phyloP scores from a whole-genome alignment of 2,329 filamentous ascomycete species.

The Colletotrichum melonis region DNA sequence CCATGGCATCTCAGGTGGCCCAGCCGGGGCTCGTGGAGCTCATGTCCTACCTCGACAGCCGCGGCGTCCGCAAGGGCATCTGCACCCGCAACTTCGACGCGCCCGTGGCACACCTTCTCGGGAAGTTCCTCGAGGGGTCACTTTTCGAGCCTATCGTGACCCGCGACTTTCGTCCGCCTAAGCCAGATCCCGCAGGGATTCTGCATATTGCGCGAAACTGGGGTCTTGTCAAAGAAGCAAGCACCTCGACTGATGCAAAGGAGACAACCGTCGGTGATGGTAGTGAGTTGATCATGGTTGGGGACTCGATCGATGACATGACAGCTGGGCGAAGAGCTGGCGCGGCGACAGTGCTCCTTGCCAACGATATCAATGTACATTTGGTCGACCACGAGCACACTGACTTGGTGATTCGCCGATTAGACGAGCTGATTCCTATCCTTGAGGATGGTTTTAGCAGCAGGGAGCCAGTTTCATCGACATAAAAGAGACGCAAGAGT shows the following conservation, averaged over 20 bases:
- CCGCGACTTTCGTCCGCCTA: slow-evolving; percentile 83
- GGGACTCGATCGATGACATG: slow-evolving; percentile 93
- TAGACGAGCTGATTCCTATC: slow-evolving; percentile 82
- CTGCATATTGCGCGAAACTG: slow-evolving; percentile 84
- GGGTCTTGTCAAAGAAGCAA: slow-evolving; percentile 60
- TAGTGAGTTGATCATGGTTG: slow-evolving; percentile 71
- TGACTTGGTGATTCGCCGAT: slow-evolving; percentile 75
- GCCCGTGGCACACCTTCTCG: slow-evolving; percentile 79
- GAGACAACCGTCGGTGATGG: slow-evolving; percentile 49
- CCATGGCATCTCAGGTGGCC: slow-evolving; percentile 83
- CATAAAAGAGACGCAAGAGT: background rate
- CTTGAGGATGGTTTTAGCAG: slow-evolving; percentile 78
- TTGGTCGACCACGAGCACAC: slow-evolving; percentile 80
- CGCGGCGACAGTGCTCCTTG: slow-evolving; percentile 88
- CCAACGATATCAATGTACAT: slow-evolving; percentile 82
- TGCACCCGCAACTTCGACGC: slow-evolving; percentile 94
- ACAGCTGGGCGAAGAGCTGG: slow-evolving; percentile 85
- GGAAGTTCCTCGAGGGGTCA: slow-evolving; percentile 76
- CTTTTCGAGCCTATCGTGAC: slow-evolving; percentile 85
- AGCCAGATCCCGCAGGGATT: slow-evolving; percentile 89
- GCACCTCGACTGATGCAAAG: background rate
- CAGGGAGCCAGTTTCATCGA: background rate
- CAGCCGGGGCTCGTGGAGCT: slow-evolving; percentile 83
- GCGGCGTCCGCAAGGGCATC: slow-evolving; percentile 79
- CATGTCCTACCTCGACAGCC: slow-evolving; percentile 83